Evolutionary conservation across 768 basidiomycete species (phyloP), one percentile per base, ranked within the genome.

Genomic region (Gloeopeniophorella convolvens): DNA sequence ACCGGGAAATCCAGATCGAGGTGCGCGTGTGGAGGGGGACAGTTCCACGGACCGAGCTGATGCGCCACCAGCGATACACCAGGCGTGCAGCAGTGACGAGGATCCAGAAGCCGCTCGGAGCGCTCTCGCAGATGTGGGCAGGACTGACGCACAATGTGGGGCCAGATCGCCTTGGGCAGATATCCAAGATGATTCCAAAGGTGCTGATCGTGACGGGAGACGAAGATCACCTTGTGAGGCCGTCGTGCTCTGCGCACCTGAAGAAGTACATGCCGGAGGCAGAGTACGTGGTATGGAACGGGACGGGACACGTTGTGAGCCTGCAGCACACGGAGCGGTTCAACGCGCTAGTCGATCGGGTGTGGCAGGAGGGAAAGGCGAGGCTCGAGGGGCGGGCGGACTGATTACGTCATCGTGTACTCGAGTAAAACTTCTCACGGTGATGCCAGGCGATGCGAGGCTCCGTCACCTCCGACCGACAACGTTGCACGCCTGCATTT

Each of bases 121-220:
- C 76, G 23, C 49, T 91, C 13, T 87, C 83, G 10, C 90, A 92
- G 63, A 80, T 85, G 78, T 71, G 68, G 12, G 85, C 89, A 1
- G 80, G 60, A 0, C 55, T 85, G 1, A 83, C 81, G 0, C 87
- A 90, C 60, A 60, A 73, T 45, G 79, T 88, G 36, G 55, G 60
- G 3, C 58, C 67, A 0, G 60, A 59, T 2, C 63, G 64, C 2
- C 61, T 72, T 11, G 54, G 46, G 2, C 41, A 51, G 26, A 69
- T 73, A 37, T 77, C 79, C 0, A 61, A 64, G 0, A 67, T 70
- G 3, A 75, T 89, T 18, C 82, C 85, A 10, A 87, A 86, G 60
- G 72, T 88, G 7, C 58, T 73, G 26, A 80, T 78, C 45, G 60
- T 88, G n/a, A 84, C 82, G 0, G 88, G 85, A 2, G 79, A 84